Evolutionary conservation across 345 rosid genomes (phyloP).

Genomic region (Murraya koenigii): DNA sequence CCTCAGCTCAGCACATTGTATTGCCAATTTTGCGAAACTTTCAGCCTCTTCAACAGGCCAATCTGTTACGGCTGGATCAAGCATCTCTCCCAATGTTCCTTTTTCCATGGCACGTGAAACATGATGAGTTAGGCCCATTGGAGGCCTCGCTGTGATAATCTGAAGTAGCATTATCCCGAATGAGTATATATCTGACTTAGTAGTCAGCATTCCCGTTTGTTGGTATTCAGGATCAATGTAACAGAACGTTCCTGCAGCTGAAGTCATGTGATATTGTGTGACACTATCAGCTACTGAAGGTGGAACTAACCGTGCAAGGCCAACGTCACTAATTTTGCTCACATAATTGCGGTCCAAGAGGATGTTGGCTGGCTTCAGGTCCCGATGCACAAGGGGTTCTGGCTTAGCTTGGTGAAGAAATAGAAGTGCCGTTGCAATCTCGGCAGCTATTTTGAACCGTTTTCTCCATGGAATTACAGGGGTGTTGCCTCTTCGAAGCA

Average conservation of each 20-base stretch:
- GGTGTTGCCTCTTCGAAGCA: constrained; percentile 56
- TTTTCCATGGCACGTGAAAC: constrained; percentile 59
- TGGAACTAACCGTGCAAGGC: constrained; percentile 90
- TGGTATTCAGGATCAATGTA: constrained; percentile 94
- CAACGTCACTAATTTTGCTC: constrained; percentile 93
- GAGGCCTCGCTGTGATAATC: constrained; percentile 70
- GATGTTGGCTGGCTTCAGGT: constrained; percentile 91
- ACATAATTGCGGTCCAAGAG: constrained; percentile 75
- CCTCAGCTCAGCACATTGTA: constrained; percentile 69
- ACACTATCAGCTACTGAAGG: constrained; percentile 72
- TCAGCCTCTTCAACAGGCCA: constrained; percentile 80
- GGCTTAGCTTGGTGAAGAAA: constrained; percentile 96
- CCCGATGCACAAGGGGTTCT: constrained; percentile 94
- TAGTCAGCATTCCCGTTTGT: constrained; percentile 78
- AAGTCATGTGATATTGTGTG: constrained; percentile 84
- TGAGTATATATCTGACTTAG: constrained; percentile 80
- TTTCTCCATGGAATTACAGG: constrained; percentile 72
- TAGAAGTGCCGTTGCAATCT: constrained; percentile 77
- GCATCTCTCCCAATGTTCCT: constrained; percentile 62
- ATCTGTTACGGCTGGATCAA: constrained; percentile 57
- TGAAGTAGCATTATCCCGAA: constrained; percentile 85
- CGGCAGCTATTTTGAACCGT: constrained; percentile 71
- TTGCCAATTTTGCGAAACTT: constrained; percentile 55
- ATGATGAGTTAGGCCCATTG: constrained; percentile 88
- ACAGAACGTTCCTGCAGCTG: constrained; percentile 93